These are phyloP conservation scores for Adansonia digitata DNA, from an alignment of 345 rosid genomes.

Conservation along the genomic window DNA sequence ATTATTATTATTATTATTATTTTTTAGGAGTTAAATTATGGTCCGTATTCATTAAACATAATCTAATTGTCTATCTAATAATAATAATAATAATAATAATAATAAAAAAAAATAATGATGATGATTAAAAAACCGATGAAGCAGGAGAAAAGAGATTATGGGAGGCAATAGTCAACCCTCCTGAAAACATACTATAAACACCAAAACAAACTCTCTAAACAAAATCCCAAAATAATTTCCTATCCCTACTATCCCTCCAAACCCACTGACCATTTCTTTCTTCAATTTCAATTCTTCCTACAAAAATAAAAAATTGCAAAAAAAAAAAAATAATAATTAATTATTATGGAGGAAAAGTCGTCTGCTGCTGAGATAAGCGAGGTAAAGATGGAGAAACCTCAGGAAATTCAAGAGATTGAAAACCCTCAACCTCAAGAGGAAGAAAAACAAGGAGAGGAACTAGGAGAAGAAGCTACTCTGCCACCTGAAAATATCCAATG, in stretches of 20 bases:
- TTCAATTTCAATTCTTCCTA: slow-evolving; percentile 17
- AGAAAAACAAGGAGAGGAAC: slow-evolving; percentile 7
- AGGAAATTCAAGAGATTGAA: neutral
- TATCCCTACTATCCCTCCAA: slow-evolving; percentile 13
- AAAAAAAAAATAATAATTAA: neutral
- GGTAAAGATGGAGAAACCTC: neutral
- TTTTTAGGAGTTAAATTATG: too few species aligned
- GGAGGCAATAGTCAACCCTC: slow-evolving; percentile 15
- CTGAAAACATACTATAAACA: neutral
- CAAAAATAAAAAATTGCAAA: neutral
- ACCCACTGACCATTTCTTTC: slow-evolving; percentile 15
- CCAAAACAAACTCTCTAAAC: neutral
- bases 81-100: too few species aligned
- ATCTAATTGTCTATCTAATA: too few species aligned
- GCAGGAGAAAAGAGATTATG: neutral
- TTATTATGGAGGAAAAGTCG: neutral
- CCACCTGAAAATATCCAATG: slow-evolving; percentile 28
- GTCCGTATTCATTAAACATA: too few species aligned
- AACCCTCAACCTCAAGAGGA: too few species aligned
- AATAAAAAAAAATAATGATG: too few species aligned
- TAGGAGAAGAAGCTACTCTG: slow-evolving; percentile 22
- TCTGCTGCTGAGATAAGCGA: neutral
- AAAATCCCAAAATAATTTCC: neutral
- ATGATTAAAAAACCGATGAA: neutral
- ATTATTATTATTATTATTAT: too few species aligned